Base-by-base conservation (phyloP, 1,284 basidiomycete genomes). In the Rhodotorula sp. region DNA sequence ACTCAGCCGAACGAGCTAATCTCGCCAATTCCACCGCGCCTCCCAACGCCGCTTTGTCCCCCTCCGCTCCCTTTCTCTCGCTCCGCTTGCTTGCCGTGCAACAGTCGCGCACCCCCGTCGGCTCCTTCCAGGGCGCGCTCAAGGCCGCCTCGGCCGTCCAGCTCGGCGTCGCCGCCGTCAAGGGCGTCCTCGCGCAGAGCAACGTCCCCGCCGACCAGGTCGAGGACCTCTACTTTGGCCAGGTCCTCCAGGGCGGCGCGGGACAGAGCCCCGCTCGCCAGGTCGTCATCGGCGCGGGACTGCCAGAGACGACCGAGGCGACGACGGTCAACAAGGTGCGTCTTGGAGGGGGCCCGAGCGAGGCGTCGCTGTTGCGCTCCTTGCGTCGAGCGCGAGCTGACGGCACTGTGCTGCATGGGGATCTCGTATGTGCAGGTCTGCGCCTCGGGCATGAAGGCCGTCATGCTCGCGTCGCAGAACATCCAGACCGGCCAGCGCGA, bases 211-310 rank as follows among this genome's bases (percentile, higher is more conserved):
- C 95, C 27, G 85, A 88, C 15, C 83, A 88, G 74, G 89, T 94
- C 60, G 94, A 99, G 83, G 97, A 99, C 84, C 85, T 97, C 79
- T 98, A 91, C 87, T 91, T 98, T 81, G 97, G 97, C 77, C 95
- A 99, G 64, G 83, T 84, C 36, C 78, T 84, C 51, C 83, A 84
- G 76, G 83, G 76, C 37, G 80, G 80, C 66, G 78, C 82, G 27
- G 83, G 82, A 12, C 83, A 84, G 78, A 78, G 80, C 32, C 83
- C 83, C 29, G 82, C 83, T n/a, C 77, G 83, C 56, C 83, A 84
- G 78, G 83, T 82, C 64, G 82, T 78, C n/a, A 88, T 99, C 70
- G 94, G 96, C 82, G 94, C 96, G 36, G 96, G 96, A 1, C 80
- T 97, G 82, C 89, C 88, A 75, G 83, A 89, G 34, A 86, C 86